Conservation (phyloP, 768 basidiomycete genomes). For the Tylopilus subfusipes region DNA sequence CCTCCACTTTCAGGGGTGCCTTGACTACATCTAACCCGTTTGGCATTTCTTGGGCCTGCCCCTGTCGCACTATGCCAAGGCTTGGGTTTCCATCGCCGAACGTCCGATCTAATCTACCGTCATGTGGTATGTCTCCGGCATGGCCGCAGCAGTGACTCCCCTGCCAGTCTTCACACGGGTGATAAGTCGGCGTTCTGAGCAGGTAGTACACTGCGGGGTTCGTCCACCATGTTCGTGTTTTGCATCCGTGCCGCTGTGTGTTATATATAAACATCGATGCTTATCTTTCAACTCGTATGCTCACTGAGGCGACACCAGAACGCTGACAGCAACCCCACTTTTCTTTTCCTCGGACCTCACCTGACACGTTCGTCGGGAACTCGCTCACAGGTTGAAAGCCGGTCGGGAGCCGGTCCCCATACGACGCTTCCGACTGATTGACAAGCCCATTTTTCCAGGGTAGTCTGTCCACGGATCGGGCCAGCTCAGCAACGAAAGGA, state of each 20-base stretch:
- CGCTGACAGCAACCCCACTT: not conserved
- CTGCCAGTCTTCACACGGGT: constrained; percentile 1
- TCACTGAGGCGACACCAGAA: not conserved
- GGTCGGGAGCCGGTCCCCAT: not conserved
- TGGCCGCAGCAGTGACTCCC: not conserved
- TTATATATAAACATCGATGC: not conserved
- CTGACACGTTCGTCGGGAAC: constrained; percentile 6
- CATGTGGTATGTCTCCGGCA: constrained; percentile 1
- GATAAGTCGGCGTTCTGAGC: not conserved
- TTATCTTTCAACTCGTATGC: constrained; percentile 2
- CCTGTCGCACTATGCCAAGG: not conserved
- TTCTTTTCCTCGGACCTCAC: too few species aligned
- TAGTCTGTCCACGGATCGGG: not conserved
- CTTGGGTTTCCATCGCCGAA: constrained; percentile 1
- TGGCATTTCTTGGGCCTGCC: not conserved
- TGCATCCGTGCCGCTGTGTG: not conserved
- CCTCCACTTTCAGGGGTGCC: not conserved
- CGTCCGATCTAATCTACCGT: not conserved
- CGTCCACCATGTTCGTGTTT: not conserved
- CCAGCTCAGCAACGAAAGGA: not conserved
- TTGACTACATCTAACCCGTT: not conserved
- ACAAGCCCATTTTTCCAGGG: constrained; percentile 4
- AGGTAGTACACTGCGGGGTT: not conserved
- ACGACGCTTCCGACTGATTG: not conserved
- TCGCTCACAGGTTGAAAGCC: not conserved